A percentile compares a stretch with the other conserved stretches of the same genome.
phyloP scores from a whole-genome alignment of 305 asterid genomes.

The Solanum chacoense region DNA sequence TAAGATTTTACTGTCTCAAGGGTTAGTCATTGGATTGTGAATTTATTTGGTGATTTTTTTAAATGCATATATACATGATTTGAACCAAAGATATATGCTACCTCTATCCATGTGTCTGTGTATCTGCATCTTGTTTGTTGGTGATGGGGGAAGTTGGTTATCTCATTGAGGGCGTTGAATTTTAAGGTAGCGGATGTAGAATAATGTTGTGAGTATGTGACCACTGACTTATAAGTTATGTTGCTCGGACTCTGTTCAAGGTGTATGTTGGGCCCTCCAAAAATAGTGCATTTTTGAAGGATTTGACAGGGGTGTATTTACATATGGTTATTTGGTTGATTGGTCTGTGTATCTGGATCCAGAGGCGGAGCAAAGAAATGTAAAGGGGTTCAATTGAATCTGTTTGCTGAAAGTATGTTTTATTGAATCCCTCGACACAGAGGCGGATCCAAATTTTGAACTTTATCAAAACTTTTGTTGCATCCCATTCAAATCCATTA shows the following conservation, averaged over 20 bases:
- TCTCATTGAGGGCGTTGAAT: background rate
- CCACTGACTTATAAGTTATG: background rate
- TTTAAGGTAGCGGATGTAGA: background rate
- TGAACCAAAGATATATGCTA: background rate
- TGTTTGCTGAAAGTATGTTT: background rate
- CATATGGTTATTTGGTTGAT: background rate
- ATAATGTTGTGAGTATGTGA: background rate
- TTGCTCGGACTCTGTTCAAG: background rate
- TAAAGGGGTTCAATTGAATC: background rate
- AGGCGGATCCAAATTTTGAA: background rate
- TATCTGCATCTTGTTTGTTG: background rate
- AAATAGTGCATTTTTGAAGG: background rate
- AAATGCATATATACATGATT: background rate
- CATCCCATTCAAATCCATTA: background rate
- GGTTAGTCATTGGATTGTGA: background rate
- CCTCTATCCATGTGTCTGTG: background rate
- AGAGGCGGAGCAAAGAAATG: background rate
- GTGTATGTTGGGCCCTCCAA: background rate
- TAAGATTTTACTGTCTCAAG: background rate
- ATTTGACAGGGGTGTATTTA: background rate
- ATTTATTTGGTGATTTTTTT: background rate
- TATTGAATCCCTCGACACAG: background rate
- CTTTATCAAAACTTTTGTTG: background rate
- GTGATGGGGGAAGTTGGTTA: background rate
- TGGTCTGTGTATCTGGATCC: background rate